phyloP scores from a whole-genome alignment of 495 filamentous ascomycete species.

The Patellaria atrata region DNA sequence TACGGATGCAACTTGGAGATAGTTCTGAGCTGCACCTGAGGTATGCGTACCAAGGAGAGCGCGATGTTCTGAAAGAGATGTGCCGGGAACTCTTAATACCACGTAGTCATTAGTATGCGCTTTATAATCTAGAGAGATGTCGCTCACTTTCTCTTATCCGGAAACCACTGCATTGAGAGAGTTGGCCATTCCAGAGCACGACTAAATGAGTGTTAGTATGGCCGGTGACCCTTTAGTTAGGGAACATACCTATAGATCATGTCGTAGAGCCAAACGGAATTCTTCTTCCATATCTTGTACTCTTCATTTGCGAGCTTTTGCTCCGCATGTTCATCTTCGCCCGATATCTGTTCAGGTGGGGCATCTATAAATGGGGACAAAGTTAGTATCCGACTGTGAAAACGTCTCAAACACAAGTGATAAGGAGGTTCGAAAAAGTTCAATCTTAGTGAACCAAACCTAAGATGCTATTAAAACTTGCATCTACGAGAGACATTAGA shows the following conservation, averaged over 20 bases:
- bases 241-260: slow-evolving; percentile 41
- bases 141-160: slow-evolving; percentile 73
- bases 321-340: slow-evolving; percentile 58
- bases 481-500: too few species aligned
- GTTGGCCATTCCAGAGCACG: slow-evolving; percentile 97
- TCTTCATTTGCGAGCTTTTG: slow-evolving; percentile 95
- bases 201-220: slow-evolving; percentile 24
- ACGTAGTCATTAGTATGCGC: neutral
- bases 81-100: slow-evolving; percentile 45
- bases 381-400: too few species aligned
- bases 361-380: too few species aligned
- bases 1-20: slow-evolving; percentile 85
- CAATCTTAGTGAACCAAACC: too few species aligned
- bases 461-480: too few species aligned
- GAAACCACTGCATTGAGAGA: slow-evolving; percentile 94
- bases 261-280: slow-evolving; percentile 94
- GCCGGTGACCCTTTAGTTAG: neutral
- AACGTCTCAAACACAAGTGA: too few species aligned
- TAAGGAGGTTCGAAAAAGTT: too few species aligned
- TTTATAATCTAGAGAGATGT: neutral
- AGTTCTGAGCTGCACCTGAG: slow-evolving; percentile 72
- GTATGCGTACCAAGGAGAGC: slow-evolving; percentile 92
- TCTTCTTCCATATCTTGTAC: slow-evolving; percentile 99
- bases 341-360: too few species aligned
- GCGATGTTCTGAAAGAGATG: slow-evolving; percentile 77